phyloP scores from a whole-genome alignment of 257 asterid genomes.

The Petunia axillaris region DNA sequence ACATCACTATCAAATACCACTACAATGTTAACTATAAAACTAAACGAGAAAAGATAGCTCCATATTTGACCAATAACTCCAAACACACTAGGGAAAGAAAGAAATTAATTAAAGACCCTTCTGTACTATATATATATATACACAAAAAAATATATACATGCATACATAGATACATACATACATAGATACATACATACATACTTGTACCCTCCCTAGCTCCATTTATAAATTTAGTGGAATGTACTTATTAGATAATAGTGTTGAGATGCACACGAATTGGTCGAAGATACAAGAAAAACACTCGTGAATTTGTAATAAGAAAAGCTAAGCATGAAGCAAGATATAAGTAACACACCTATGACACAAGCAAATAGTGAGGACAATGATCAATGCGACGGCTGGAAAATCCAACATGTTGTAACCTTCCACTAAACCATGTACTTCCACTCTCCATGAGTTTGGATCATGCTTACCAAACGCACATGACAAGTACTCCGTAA shows the following conservation, averaged over 20 bases:
- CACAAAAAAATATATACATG: too few relatives aligned
- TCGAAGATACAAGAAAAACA: too few relatives aligned
- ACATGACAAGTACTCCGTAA: conserved; percentile 45
- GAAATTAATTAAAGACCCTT: neutral
- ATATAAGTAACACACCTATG: conserved; percentile 35
- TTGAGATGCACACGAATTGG: too few relatives aligned
- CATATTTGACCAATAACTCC: neutral
- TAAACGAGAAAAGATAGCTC: neutral
- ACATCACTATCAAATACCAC: conserved; percentile 24
- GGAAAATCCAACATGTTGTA: conserved; percentile 49
- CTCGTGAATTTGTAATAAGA: neutral
- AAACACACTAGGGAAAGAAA: neutral
- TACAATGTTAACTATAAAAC: neutral
- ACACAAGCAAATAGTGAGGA: conserved; percentile 41
- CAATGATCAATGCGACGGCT: conserved; percentile 28
- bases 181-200: too few relatives aligned
- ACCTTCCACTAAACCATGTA: conserved; percentile 40
- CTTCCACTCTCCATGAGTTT: conserved; percentile 46
- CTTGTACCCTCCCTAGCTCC: too few relatives aligned
- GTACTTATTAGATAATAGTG: neutral
- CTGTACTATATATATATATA: too few relatives aligned
- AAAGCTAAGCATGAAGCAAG: neutral
- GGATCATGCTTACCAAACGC: conserved; percentile 40
- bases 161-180: too few relatives aligned
- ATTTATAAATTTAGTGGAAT: neutral